phyloP scores from a whole-genome alignment of 2,329 filamentous ascomycete species.

The Trichoderma hamatum region DNA sequence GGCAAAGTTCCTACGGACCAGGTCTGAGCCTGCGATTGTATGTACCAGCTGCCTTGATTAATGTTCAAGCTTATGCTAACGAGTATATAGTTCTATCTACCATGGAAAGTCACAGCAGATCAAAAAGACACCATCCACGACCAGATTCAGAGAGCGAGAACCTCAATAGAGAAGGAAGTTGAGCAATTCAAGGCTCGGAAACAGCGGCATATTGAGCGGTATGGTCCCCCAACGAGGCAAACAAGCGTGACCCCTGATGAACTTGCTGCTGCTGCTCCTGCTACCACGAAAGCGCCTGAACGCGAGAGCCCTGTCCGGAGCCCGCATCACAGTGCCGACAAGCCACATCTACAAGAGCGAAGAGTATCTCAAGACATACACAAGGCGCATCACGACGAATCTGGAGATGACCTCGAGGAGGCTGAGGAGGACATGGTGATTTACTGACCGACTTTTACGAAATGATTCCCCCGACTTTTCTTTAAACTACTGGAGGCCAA shows the following conservation, averaged over 20 bases:
- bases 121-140: slow-evolving; percentile 72
- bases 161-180: slow-evolving; percentile 64
- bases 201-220: slow-evolving; percentile 41
- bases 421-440: slow-evolving; percentile 90
- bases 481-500: background rate
- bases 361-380: slow-evolving; percentile 30
- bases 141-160: slow-evolving; percentile 69
- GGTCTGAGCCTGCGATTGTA: slow-evolving; percentile 72
- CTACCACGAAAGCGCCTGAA: slow-evolving; percentile 10
- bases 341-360: background rate
- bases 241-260: slow-evolving; percentile 40
- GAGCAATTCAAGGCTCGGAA: slow-evolving; percentile 61
- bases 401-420: slow-evolving; percentile 77
- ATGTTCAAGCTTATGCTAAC: slow-evolving; percentile 1
- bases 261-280: slow-evolving; percentile 28
- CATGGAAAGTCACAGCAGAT: slow-evolving; percentile 71
- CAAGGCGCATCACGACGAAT: slow-evolving; percentile 65
- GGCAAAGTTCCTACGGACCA: slow-evolving; percentile 75
- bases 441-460: slow-evolving; percentile 58
- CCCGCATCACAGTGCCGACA: slow-evolving; percentile 1
- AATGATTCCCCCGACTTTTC: slow-evolving; percentile 9
- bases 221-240: slow-evolving; percentile 32
- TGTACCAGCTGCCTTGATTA: slow-evolving; percentile 40
- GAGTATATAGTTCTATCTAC: slow-evolving; percentile 74
- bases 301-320: slow-evolving; percentile 27